These are phyloP conservation scores for Chalciporus sp. DNA, from an alignment of 1,284 basidiomycete genomes.

Conservation along the genomic window DNA sequence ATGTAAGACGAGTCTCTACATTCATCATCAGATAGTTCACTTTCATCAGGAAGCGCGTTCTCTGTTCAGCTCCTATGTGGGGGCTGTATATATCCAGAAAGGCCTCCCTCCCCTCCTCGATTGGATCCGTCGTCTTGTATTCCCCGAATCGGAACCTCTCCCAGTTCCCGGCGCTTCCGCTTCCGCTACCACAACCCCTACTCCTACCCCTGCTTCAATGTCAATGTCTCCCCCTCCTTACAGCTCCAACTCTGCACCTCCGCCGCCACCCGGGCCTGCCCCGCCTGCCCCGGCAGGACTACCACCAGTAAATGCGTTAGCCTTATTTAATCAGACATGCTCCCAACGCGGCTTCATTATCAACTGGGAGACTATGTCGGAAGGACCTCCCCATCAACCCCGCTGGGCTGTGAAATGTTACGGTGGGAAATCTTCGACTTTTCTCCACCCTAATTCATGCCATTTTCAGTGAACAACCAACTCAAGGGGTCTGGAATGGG, in stretches of 20 bases:
- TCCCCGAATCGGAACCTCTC: slow-evolving; percentile 42
- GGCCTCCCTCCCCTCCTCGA: slow-evolving; percentile 42
- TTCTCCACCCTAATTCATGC: slow-evolving; percentile 2
- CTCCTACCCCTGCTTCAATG: background rate
- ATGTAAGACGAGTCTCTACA: slow-evolving; percentile 30
- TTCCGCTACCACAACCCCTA: slow-evolving; percentile 2
- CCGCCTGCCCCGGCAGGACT: background rate
- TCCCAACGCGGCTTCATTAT: slow-evolving; percentile 42
- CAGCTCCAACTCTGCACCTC: slow-evolving; percentile 5
- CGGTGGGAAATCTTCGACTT: slow-evolving; percentile 37
- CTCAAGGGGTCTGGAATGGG: slow-evolving; percentile 47
- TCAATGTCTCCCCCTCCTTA: slow-evolving; percentile 27
- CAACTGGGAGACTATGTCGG: slow-evolving; percentile 44
- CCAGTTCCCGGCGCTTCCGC: slow-evolving; percentile 30
- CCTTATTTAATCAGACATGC: slow-evolving; percentile 57
- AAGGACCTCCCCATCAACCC: slow-evolving; percentile 54
- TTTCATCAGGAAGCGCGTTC: slow-evolving; percentile 45
- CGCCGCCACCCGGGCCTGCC: slow-evolving; percentile 16
- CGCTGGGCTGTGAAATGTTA: slow-evolving; percentile 54
- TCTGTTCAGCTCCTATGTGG: slow-evolving; percentile 55
- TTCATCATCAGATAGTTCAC: slow-evolving; percentile 5
- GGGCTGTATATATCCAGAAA: slow-evolving; percentile 49
- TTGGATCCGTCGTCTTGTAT: slow-evolving; percentile 53
- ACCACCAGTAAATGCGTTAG: slow-evolving; percentile 40
- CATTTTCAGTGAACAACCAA: slow-evolving; percentile 44